These are phyloP conservation scores for Basipetospora chlamydospora DNA, from an alignment of 2,329 filamentous ascomycete genomes.

Conservation along the genomic window DNA sequence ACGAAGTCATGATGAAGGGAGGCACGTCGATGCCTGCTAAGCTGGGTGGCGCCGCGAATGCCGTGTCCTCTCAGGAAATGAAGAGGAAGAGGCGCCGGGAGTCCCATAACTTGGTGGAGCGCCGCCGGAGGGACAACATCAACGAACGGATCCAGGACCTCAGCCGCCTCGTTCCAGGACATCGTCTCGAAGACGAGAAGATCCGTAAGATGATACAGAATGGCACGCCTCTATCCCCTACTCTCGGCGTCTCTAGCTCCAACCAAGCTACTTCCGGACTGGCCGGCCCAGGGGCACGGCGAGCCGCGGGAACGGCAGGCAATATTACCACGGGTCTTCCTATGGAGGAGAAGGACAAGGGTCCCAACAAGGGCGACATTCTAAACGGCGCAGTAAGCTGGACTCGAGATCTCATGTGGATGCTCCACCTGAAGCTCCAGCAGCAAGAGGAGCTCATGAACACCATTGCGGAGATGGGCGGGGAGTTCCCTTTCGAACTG, in stretches of 20 bases:
- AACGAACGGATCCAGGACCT: slow-evolving; percentile 97
- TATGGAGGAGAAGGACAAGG: slow-evolving; percentile 94
- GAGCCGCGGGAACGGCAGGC: slow-evolving; percentile 55
- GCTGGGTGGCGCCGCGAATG: slow-evolving; percentile 39
- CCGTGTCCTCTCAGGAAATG: slow-evolving; percentile 71
- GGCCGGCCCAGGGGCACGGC: slow-evolving; percentile 68
- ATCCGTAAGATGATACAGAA: slow-evolving; percentile 89
- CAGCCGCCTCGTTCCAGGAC: slow-evolving; percentile 79
- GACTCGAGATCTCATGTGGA: slow-evolving; percentile 97
- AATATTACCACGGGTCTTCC: slow-evolving; percentile 89
- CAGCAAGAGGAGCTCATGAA: slow-evolving; percentile 81
- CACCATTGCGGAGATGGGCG: slow-evolving; percentile 56
- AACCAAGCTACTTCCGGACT: slow-evolving; percentile 72
- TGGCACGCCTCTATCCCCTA: slow-evolving; percentile 77
- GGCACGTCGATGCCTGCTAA: slow-evolving; percentile 84
- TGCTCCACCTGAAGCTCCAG: slow-evolving; percentile 75
- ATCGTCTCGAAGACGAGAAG: slow-evolving; percentile 92
- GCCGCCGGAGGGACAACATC: slow-evolving; percentile 90
- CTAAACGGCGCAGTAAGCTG: slow-evolving; percentile 93
- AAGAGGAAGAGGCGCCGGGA: slow-evolving; percentile 84
- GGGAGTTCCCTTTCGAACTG: slow-evolving; percentile 63
- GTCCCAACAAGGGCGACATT: slow-evolving; percentile 96
- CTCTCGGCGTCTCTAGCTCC: slow-evolving; percentile 56
- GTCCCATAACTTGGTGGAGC: slow-evolving; percentile 93
- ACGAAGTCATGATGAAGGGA: slow-evolving; percentile 77